A percentile compares a stretch with the other conserved stretches of the same genome.
phyloP scores from a whole-genome alignment of 441 rosid species.

The Hura crepitans region DNA sequence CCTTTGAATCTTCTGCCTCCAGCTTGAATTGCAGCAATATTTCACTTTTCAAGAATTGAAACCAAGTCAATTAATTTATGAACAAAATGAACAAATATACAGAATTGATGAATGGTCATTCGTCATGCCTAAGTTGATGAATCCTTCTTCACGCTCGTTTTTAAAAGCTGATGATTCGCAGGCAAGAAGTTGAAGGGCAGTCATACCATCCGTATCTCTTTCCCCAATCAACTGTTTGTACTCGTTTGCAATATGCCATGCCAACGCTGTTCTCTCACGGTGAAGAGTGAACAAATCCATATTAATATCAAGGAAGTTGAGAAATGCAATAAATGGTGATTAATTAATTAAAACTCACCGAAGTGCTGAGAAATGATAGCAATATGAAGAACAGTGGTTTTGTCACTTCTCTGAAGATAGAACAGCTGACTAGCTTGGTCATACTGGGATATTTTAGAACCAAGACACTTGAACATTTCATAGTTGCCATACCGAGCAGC shows the following conservation, averaged over 20 bases:
- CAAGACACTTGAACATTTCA: constrained; percentile 18
- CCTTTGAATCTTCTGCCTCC: background rate
- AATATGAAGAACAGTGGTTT: constrained; percentile 26
- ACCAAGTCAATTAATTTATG: too few relatives aligned
- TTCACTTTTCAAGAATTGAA: background rate
- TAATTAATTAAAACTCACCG: background rate
- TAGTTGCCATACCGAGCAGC: constrained; percentile 20
- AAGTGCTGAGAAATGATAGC: constrained; percentile 17
- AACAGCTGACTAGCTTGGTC: background rate
- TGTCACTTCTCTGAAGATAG: constrained; percentile 25
- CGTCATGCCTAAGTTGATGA: background rate
- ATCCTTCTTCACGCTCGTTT: background rate
- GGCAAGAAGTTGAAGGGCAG: constrained; percentile 24
- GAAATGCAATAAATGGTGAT: background rate
- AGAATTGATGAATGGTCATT: too few relatives aligned
- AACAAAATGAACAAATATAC: too few relatives aligned
- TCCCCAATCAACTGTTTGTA: constrained; percentile 11
- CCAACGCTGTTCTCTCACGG: constrained; percentile 2
- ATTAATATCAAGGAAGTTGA: background rate
- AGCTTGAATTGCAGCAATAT: background rate
- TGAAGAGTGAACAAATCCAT: too few relatives aligned
- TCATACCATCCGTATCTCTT: constrained; percentile 21
- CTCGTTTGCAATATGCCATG: constrained; percentile 19
- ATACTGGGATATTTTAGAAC: constrained; percentile 18
- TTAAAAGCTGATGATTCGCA: constrained; percentile 26